Conservation (phyloP, 2,329 filamentous ascomycete genomes). For the Calonectria pseudoreteaudii region DNA sequence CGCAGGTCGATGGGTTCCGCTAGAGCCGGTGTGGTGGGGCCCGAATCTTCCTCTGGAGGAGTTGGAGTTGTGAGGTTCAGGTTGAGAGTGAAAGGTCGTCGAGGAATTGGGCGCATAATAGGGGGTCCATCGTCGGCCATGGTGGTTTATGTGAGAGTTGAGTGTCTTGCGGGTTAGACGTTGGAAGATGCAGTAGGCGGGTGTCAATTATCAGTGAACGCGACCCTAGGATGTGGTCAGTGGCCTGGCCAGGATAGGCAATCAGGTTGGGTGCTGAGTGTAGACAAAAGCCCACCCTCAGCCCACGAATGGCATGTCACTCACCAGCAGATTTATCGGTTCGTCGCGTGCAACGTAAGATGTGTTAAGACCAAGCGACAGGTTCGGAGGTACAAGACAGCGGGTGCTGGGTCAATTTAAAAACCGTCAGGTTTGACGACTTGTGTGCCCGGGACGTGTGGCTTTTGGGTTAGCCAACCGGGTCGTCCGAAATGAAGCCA, state of each 20-base stretch:
- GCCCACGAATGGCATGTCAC: conserved; percentile 12
- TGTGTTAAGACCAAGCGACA: neutral
- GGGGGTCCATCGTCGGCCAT: conserved; percentile 62
- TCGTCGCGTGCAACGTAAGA: neutral
- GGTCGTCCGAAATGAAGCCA: conserved; percentile 29
- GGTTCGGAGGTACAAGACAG: neutral
- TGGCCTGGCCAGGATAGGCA: neutral
- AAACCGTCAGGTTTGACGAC: conserved; percentile 6
- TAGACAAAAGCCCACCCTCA: conserved; percentile 9
- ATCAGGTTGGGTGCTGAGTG: conserved; percentile 9
- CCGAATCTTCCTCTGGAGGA: conserved; percentile 52
- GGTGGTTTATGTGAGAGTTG: neutral
- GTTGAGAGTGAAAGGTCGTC: conserved; percentile 76
- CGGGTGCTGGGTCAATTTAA: conserved; percentile 7
- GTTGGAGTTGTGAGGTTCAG: conserved; percentile 62
- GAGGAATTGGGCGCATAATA: conserved; percentile 76
- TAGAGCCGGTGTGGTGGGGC: conserved; percentile 31
- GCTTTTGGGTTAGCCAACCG: conserved; percentile 32
- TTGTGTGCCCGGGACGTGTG: conserved; percentile 17
- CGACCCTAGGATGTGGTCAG: conserved; percentile 7
- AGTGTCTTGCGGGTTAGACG: neutral
- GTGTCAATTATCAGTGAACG: neutral
- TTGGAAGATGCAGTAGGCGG: neutral
- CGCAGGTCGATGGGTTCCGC: conserved; percentile 49
- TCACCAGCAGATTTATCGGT: neutral